phyloP scores from a whole-genome alignment of 1,139 yeast species.

The Wickerhamiella pararugosa region DNA sequence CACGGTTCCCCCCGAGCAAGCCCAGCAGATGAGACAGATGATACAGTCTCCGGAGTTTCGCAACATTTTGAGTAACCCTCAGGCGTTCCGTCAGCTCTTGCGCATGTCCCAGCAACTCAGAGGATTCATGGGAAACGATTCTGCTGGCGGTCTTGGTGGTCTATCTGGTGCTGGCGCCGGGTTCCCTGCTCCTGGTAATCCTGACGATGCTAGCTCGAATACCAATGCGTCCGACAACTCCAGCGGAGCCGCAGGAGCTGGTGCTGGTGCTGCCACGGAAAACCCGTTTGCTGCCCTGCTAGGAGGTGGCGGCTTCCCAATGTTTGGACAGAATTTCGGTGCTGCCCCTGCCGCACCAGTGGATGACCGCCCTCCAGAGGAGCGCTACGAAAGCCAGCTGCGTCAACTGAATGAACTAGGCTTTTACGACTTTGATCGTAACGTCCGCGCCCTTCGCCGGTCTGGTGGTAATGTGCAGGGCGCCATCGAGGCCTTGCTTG shows the following conservation, averaged over 20 bases:
- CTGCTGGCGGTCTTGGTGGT: constrained; percentile 13
- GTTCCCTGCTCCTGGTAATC: constrained; percentile 10
- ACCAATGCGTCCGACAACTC: constrained; percentile 10
- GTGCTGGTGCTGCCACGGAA: constrained; percentile 12
- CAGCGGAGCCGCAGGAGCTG: constrained; percentile 20
- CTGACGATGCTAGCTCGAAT: constrained; percentile 7
- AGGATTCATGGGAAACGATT: constrained; percentile 7
- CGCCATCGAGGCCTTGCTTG: constrained; percentile 76
- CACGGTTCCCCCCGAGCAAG: constrained; percentile 62
- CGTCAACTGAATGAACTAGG: constrained; percentile 95
- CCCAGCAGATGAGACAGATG: constrained; percentile 79
- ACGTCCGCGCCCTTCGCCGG: constrained; percentile 81
- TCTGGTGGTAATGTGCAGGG: constrained; percentile 97
- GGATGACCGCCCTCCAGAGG: constrained; percentile 91
- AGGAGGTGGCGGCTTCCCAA: constrained; percentile 11
- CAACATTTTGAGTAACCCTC: constrained; percentile 45
- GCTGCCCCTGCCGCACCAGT: constrained; percentile 15
- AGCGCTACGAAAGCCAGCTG: constrained; percentile 75
- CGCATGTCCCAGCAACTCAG: constrained; percentile 41
- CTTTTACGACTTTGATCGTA: constrained; percentile 81
- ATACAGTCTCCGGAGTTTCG: constrained; percentile 73
- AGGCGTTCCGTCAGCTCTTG: constrained; percentile 59
- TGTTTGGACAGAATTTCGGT: constrained; percentile 14
- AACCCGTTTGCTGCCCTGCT: constrained; percentile 15
- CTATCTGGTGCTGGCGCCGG: constrained; percentile 18